These are phyloP conservation scores for Amesomyces nigricolor DNA, from an alignment of 2,329 filamentous ascomycete species.

Conservation along the genomic window DNA sequence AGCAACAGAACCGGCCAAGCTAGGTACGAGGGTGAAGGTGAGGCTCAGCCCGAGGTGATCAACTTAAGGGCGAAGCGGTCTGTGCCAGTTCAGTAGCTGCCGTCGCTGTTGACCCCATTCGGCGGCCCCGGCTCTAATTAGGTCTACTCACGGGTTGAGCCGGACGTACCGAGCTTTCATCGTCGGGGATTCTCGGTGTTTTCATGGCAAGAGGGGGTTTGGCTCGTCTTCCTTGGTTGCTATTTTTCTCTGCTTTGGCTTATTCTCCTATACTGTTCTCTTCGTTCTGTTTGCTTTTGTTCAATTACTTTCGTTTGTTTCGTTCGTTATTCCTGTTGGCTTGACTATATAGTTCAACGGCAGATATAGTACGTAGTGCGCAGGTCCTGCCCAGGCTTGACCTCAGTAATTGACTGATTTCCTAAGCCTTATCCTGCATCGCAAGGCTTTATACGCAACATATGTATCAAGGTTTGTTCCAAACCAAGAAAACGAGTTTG, in stretches of 20 bases:
- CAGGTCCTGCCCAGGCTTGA: background rate
- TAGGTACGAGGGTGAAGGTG: conserved; percentile 1
- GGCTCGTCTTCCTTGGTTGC: background rate
- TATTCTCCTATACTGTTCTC: conserved; percentile 3
- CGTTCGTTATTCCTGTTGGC: background rate
- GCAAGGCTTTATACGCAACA: background rate
- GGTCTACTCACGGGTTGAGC: no score
- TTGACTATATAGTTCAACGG: conserved; percentile 3
- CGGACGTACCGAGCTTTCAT: no score
- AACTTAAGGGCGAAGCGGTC: conserved; percentile 3
- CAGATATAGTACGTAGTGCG: background rate
- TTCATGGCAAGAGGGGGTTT: no score
- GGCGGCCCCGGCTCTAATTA: no score
- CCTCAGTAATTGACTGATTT: conserved; percentile 1
- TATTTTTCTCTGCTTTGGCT: conserved; percentile 2
- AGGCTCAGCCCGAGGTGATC: conserved; percentile 3
- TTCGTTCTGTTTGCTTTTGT: conserved; percentile 1
- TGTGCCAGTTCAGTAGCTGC: no score
- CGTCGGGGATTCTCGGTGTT: no score
- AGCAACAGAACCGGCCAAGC: conserved; percentile 2
- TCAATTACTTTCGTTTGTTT: conserved; percentile 2
- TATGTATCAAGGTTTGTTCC: no score
- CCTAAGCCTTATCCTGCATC: background rate
- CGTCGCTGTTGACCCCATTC: no score
- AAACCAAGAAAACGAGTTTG: no score